phyloP scores from a whole-genome alignment of 2,329 filamentous ascomycete species.

The Hypoxylon rubiginosum region DNA sequence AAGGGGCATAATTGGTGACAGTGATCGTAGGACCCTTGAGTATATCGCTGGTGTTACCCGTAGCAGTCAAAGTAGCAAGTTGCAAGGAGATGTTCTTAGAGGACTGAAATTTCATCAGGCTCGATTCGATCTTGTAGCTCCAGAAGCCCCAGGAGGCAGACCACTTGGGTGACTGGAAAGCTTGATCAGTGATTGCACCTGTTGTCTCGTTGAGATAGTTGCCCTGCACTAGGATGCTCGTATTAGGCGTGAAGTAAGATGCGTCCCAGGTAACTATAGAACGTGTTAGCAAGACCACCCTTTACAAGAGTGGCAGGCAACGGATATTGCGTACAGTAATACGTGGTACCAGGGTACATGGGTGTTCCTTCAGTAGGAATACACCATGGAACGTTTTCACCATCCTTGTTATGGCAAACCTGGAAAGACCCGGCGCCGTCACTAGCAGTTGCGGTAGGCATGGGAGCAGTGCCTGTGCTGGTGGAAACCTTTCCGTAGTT shows the following conservation, averaged over 20 bases:
- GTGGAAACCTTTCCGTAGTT: constrained; percentile 49
- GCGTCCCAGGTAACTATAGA: constrained; percentile 69
- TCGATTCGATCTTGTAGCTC: constrained; percentile 58
- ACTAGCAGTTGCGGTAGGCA: constrained; percentile 59
- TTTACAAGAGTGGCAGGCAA: not conserved
- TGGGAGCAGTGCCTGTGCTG: constrained; percentile 59
- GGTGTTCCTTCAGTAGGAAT: constrained; percentile 59
- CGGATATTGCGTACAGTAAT: constrained; percentile 61
- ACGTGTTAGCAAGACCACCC: constrained; percentile 13
- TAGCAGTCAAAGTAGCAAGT: constrained; percentile 57
- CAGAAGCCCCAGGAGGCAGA: constrained; percentile 63
- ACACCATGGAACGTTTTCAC: constrained; percentile 65
- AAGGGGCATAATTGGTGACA: constrained; percentile 55
- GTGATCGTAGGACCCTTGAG: constrained; percentile 59
- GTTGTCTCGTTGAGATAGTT: constrained; percentile 52
- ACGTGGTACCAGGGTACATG: constrained; percentile 61
- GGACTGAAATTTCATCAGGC: constrained; percentile 55
- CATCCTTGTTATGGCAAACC: constrained; percentile 63
- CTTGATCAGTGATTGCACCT: constrained; percentile 52
- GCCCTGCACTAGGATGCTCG: constrained; percentile 52
- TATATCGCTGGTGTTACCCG: constrained; percentile 46
- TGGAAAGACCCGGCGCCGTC: constrained; percentile 62
- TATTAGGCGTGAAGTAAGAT: constrained; percentile 62
- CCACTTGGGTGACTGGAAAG: constrained; percentile 55
- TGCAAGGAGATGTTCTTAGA: constrained; percentile 64